Conservation (phyloP, 805 yeast genomes). For the Kurtzmaniella fragi region DNA sequence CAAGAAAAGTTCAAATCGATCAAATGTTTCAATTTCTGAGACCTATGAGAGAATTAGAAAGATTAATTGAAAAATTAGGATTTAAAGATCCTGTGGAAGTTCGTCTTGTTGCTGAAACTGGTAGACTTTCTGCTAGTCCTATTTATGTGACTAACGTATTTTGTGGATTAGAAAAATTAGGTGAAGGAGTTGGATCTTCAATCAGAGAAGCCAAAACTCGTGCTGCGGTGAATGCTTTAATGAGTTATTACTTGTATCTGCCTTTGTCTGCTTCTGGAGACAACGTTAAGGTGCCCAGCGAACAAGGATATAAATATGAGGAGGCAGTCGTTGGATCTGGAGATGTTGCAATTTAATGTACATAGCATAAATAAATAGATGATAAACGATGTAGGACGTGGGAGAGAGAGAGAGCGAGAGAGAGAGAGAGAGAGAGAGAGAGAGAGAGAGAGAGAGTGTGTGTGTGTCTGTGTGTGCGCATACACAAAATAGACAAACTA, state of each 20-base stretch:
- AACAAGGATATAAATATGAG: conserved; percentile 31
- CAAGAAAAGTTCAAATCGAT: conserved; percentile 74
- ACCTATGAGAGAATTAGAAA: conserved; percentile 80
- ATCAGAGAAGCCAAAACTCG: conserved; percentile 87
- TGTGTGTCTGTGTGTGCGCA: too few species aligned
- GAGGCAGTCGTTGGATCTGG: conserved; percentile 40
- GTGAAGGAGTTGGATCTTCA: conserved; percentile 92
- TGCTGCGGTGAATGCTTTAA: conserved; percentile 85
- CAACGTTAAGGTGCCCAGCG: conserved; percentile 56
- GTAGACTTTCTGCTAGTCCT: conserved; percentile 79
- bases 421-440: too few species aligned
- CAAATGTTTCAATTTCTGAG: conserved; percentile 74
- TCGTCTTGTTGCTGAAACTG: conserved; percentile 87
- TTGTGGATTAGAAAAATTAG: conserved; percentile 74
- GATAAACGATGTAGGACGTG: too few species aligned
- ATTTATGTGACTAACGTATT: conserved; percentile 90
- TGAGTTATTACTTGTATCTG: conserved; percentile 87
- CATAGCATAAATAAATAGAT: neutral
- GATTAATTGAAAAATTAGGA: conserved; percentile 70
- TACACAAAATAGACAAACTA: too few species aligned
- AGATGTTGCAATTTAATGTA: conserved; percentile 36
- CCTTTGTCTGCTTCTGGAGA: conserved; percentile 52
- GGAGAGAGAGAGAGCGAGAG: too few species aligned
- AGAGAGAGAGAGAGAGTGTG: too few species aligned
- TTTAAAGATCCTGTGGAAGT: conserved; percentile 67